These are phyloP conservation scores for Apostasia shenzhenica DNA, from an alignment of 106 monocot genomes.

Conservation along the genomic window DNA sequence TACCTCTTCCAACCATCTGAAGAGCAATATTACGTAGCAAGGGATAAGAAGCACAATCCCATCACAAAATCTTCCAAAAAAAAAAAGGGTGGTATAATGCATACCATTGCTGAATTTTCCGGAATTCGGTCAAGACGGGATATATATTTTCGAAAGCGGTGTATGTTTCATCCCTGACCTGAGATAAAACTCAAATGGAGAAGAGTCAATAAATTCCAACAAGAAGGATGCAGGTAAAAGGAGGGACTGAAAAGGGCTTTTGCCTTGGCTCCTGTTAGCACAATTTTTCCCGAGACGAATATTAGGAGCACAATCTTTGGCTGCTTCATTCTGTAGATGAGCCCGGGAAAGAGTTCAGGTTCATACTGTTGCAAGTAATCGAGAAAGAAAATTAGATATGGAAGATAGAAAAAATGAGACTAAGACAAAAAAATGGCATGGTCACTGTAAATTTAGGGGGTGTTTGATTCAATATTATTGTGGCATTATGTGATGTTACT, in stretches of 20 bases:
- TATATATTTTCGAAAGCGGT: conserved; percentile 62
- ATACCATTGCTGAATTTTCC: conserved; percentile 47
- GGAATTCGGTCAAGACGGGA: conserved; percentile 50
- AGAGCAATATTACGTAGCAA: no score
- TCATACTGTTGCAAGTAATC: conserved; percentile 44
- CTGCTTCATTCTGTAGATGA: conserved; percentile 72
- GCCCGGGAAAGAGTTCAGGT: conserved; percentile 67
- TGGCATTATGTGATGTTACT: no score
- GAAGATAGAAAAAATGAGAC: background rate
- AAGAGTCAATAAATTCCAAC: background rate
- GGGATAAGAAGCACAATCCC: no score
- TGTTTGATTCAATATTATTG: no score
- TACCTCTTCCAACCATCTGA: no score
- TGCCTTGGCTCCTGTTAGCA: conserved; percentile 78
- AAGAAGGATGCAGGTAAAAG: background rate
- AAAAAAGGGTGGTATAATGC: background rate
- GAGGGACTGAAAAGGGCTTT: background rate
- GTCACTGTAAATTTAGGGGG: no score
- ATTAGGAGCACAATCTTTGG: conserved; percentile 63
- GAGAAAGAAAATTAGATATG: conserved; percentile 1
- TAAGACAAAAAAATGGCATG: no score
- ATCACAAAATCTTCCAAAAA: no score
- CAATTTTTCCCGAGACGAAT: conserved; percentile 75
- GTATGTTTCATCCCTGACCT: conserved; percentile 57
- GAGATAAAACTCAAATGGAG: conserved; percentile 9